A percentile compares a stretch with the other conserved stretches of the same genome.
Conservation (phyloP, 148 eudicot genomes). For the Vaccinium vitisidaea region DNA sequence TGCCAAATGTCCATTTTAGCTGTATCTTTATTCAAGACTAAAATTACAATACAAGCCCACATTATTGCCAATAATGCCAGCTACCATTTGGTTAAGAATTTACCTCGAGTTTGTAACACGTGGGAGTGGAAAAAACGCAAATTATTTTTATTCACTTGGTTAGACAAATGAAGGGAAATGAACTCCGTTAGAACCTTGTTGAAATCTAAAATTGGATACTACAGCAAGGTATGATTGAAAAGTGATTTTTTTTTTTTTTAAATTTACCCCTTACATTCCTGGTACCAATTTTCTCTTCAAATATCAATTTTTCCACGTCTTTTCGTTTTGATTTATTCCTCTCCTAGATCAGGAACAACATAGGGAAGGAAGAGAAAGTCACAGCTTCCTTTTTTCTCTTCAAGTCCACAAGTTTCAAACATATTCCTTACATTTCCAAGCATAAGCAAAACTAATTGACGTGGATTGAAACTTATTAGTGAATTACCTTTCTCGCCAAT, state of each 20-base stretch:
- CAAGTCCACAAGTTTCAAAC: background rate
- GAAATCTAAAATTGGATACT: background rate
- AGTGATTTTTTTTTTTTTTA: background rate
- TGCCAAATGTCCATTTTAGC: too few species aligned
- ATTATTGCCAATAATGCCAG: background rate
- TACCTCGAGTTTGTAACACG: background rate
- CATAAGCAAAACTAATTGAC: background rate
- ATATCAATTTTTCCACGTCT: background rate
- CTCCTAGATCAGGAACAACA: background rate
- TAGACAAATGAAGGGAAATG: background rate
- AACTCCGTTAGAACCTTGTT: background rate
- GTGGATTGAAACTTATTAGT: background rate
- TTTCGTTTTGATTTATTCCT: background rate
- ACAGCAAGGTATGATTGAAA: background rate
- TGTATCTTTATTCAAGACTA: too few species aligned
- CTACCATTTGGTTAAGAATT: background rate
- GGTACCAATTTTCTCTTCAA: background rate
- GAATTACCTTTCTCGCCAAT: slow-evolving; percentile 8
- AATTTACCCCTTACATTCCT: background rate
- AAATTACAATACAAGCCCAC: background rate
- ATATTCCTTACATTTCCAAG: background rate
- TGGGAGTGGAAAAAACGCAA: background rate
- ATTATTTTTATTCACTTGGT: background rate
- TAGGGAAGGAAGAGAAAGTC: background rate
- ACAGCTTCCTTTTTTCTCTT: background rate